phyloP scores from a whole-genome alignment of 768 basidiomycete species.

The Boletus patriciae region DNA sequence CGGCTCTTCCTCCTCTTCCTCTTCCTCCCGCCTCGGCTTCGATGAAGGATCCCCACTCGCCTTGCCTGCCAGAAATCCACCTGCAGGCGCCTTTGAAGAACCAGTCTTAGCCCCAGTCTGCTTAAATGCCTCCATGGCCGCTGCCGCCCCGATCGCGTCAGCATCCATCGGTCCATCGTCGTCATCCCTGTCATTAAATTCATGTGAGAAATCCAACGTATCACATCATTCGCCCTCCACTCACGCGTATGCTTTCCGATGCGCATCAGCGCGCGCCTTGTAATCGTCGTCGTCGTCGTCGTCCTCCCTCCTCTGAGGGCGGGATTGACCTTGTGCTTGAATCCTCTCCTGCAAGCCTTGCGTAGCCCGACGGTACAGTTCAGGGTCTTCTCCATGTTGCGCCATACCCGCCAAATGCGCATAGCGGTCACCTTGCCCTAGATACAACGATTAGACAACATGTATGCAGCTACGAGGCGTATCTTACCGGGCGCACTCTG shows the following conservation, averaged over 20 bases:
- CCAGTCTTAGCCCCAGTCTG: conserved; percentile 17
- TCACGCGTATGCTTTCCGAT: conserved; percentile 34
- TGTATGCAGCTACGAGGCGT: neutral
- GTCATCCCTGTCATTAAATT: conserved; percentile 9
- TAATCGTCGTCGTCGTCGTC: conserved; percentile 15
- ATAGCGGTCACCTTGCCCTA: conserved; percentile 25
- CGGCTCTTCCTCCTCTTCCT: conserved; percentile 6
- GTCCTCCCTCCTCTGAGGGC: neutral
- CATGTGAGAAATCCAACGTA: neutral
- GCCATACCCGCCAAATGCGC: conserved; percentile 18
- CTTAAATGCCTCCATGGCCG: conserved; percentile 34
- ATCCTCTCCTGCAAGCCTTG: conserved; percentile 24
- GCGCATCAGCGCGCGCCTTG: conserved; percentile 25
- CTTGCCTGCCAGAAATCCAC: conserved; percentile 15
- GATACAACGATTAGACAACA: conserved; percentile 2
- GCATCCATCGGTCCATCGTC: conserved; percentile 28
- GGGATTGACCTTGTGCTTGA: conserved; percentile 16
- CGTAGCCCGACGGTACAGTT: conserved; percentile 22
- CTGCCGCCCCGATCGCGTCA: conserved; percentile 29
- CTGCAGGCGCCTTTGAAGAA: conserved; percentile 16
- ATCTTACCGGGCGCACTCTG: conserved; percentile 8
- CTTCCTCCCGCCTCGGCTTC: conserved; percentile 1
- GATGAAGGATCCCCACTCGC: neutral
- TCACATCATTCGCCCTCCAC: neutral
- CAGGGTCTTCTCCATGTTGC: conserved; percentile 18